Percentiles rank a stretch among this genome's conserved stretches.
Evolutionary conservation across 1,139 yeast species (phyloP).

Genomic region (Arxiozyma bovina): DNA sequence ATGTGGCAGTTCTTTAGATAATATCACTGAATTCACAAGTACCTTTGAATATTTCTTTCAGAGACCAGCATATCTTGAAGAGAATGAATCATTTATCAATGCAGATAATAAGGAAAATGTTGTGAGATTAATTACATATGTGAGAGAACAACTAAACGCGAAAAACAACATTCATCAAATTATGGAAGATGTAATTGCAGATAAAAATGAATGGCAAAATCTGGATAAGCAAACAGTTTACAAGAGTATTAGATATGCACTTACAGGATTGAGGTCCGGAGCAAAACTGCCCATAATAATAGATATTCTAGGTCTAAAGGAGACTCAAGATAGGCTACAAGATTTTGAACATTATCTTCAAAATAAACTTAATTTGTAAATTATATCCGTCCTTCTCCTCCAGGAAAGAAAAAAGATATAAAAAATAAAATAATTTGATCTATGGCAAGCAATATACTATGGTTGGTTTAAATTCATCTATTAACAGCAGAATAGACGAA

Average conservation of each 20-base stretch:
- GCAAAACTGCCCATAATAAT: constrained; percentile 54
- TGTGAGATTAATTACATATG: constrained; percentile 13
- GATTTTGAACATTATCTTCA: background rate
- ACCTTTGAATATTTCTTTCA: constrained; percentile 43
- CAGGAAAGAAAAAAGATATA: background rate
- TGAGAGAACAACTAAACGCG: constrained; percentile 8
- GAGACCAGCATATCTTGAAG: constrained; percentile 31
- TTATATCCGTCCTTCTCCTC: no score
- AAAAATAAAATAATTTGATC: no score
- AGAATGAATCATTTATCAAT: constrained; percentile 18
- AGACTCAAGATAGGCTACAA: constrained; percentile 35
- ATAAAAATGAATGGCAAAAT: background rate
- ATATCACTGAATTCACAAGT: constrained; percentile 41
- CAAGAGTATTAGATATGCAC: constrained; percentile 56
- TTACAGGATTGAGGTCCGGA: constrained; percentile 71
- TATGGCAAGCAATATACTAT: no score
- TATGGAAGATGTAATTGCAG: background rate
- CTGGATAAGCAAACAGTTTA: constrained; percentile 33
- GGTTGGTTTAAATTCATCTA: background rate
- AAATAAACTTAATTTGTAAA: no score
- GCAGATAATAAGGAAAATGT: constrained; percentile 11
- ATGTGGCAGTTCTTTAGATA: constrained; percentile 36
- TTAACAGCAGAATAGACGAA: background rate
- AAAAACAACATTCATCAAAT: constrained; percentile 15
- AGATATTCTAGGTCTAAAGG: constrained; percentile 46